Evolutionary conservation across 306 rosid species (phyloP).

Genomic region (Lathyrus oleraceus): DNA sequence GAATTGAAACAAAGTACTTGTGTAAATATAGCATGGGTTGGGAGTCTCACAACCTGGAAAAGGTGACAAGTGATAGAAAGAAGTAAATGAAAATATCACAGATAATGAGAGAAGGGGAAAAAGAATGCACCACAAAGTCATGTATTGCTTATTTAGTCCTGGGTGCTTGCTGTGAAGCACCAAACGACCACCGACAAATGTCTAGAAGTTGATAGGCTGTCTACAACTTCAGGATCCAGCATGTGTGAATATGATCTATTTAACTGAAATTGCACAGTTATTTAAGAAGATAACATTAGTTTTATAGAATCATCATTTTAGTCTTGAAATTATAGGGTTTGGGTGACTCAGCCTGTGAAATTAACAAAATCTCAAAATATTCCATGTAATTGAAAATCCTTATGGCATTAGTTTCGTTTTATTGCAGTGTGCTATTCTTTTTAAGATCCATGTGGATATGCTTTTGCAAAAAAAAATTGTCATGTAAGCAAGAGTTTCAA

Average conservation of each 20-base stretch:
- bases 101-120: neutral
- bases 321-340: neutral
- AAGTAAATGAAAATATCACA: neutral
- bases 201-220: neutral
- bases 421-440: neutral
- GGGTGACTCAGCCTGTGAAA: neutral
- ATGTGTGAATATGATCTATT: neutral
- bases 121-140: neutral
- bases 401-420: neutral
- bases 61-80: neutral
- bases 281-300: neutral
- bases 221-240: neutral
- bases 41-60: neutral
- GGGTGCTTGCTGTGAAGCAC: neutral
- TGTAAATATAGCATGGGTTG: conserved; percentile 3
- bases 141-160: neutral
- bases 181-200: neutral
- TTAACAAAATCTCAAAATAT: neutral
- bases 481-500: conserved; percentile 2
- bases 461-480: neutral
- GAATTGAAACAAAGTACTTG: conserved; percentile 1
- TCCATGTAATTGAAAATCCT: neutral
- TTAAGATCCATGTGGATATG: neutral
- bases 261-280: neutral
- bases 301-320: neutral